A percentile compares a stretch with the other conserved stretches of the same genome.
These are phyloP conservation scores for Hyaloscypha bicolor DNA, from an alignment of 495 filamentous ascomycete species.

Conservation along the genomic window DNA sequence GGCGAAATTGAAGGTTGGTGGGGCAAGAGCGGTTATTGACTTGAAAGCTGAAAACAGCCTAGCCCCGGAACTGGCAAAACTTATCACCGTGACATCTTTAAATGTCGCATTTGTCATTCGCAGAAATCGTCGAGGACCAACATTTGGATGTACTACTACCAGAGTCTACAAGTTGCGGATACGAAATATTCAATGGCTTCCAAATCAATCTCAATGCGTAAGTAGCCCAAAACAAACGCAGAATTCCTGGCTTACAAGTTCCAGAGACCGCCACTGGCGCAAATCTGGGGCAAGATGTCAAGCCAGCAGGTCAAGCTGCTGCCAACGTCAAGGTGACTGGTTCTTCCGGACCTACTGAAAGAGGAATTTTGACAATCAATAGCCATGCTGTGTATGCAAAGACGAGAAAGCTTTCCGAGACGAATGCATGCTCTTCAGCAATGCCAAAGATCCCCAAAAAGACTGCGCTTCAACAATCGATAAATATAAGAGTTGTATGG, in stretches of 20 bases:
- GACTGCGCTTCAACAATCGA: conserved; percentile 83
- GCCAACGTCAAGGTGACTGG: conserved; percentile 27
- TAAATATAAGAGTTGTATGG: conserved; percentile 90
- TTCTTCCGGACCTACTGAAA: background rate
- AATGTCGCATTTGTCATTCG: conserved; percentile 9
- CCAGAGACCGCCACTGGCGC: conserved; percentile 27
- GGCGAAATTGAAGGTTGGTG: conserved; percentile 12
- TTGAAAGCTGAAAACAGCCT: conserved; percentile 18
- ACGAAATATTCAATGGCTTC: conserved; percentile 28
- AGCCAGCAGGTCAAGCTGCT: conserved; percentile 22
- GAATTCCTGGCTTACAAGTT: conserved; percentile 12
- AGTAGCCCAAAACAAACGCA: background rate
- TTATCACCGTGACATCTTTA: background rate
- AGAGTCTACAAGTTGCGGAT: conserved; percentile 20
- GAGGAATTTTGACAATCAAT: conserved; percentile 4
- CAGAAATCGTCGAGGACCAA: background rate
- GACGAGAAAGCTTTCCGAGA: conserved; percentile 89
- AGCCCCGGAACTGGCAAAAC: conserved; percentile 20
- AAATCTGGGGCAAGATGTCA: conserved; percentile 27
- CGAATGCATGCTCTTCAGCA: conserved; percentile 98
- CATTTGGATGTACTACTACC: conserved; percentile 16
- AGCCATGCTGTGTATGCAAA: conserved; percentile 98
- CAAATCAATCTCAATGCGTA: conserved; percentile 28
- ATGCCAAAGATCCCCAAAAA: conserved; percentile 69
- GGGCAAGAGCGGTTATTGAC: background rate